Conservation (phyloP, 768 basidiomycete species). For the Trametes punicea region DNA sequence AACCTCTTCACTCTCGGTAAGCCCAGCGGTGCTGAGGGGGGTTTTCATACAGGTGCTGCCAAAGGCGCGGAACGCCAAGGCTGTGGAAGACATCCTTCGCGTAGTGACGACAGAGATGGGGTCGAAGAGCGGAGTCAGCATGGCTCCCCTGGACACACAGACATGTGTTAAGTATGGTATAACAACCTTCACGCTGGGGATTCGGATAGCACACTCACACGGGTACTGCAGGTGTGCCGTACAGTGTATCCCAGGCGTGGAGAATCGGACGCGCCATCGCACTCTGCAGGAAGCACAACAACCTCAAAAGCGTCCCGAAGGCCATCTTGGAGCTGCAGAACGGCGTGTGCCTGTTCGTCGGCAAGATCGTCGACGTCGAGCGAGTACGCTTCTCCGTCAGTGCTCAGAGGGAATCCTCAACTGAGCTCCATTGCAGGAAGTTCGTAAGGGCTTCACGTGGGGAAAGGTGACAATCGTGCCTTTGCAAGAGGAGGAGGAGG, state of each 20-base stretch:
- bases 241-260: slow-evolving; percentile 60
- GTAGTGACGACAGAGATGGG: slow-evolving; percentile 30
- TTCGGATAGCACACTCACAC: not conserved
- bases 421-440: slow-evolving; percentile 22
- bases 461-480: slow-evolving; percentile 32
- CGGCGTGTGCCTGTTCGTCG: slow-evolving; percentile 48
- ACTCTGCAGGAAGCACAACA: slow-evolving; percentile 45
- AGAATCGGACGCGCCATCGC: slow-evolving; percentile 57
- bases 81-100: slow-evolving; percentile 28
- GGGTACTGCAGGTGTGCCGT: slow-evolving; percentile 32
- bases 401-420: too few species aligned
- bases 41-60: slow-evolving; percentile 18
- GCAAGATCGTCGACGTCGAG: slow-evolving; percentile 52
- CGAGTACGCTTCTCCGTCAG: slow-evolving; percentile 18
- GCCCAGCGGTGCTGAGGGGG: too few species aligned
- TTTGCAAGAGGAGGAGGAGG: slow-evolving; percentile 29
- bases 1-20: not conserved
- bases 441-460: slow-evolving; percentile 33
- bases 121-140: slow-evolving; percentile 28
- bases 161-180: slow-evolving; percentile 28
- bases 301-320: slow-evolving; percentile 34
- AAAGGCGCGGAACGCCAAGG: slow-evolving; percentile 19
- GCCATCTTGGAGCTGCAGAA: slow-evolving; percentile 32
- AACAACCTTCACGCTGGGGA: not conserved
- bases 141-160: slow-evolving; percentile 26